Evolutionary conservation across 2,329 filamentous ascomycete species (phyloP), one percentile per base, ranked within the genome.

Genomic region (Pezicula carpinea): DNA sequence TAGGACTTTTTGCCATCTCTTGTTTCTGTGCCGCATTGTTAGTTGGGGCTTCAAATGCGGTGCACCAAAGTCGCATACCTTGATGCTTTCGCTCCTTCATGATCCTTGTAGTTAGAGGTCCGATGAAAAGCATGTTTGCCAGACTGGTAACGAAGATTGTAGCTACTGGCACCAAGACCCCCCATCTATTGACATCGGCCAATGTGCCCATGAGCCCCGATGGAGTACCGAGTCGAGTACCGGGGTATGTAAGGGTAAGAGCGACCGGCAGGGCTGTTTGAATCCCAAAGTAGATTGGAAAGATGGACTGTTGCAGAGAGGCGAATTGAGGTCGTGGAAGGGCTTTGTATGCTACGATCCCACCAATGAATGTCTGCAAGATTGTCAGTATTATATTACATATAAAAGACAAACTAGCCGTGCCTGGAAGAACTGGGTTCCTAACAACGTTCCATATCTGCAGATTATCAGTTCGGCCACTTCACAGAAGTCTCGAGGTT

Each of bases 1-100:
- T 86, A 87, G 66, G 83, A 88, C 64, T 86, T 87, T 76, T 95
- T 96, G 46, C 89, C 89, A 64, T 96, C 92, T 59, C 85, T 82
- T 52, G 85, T 89, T 74, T 92, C 91, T 83, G 8, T 43, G 34
- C 5, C 14, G 38, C 22, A 34, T 15, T 33, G 14, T 26, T 8
- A 11, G 11, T 51, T 18, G 40, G 39, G 14, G 21, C 33, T 46
- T 39, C n/a, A 3, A 13, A 31, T 18, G 17, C 6, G 26, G 2
- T 6, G n/a, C 5, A 46, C 17, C 2, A n/a, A 43, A n/a, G n/a
- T n/a, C 21, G 64, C 76, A 53, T 70, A 89, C 87, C 87, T 74
- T 96, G 92, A 41, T 83, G 78, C 60, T 87, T 87, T 61, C 90
- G 76, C 66, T 87, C 74, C 54, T 75, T 77, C 79, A 95, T 95